phyloP scores from a whole-genome alignment of 371 early-diverging fungal genomes.

The Lichtheimia ramosa region DNA sequence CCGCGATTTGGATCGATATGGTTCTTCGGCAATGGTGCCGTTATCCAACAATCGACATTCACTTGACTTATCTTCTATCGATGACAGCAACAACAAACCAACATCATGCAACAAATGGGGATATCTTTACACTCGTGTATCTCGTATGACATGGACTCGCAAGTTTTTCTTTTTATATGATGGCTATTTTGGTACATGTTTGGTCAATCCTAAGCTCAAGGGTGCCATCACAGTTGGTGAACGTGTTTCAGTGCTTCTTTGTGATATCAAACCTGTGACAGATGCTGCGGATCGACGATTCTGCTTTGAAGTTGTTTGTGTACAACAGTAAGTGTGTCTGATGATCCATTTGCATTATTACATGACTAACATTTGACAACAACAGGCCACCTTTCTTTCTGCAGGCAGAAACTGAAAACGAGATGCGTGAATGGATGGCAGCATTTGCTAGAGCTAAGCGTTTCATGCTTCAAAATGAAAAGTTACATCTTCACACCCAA shows the following conservation, averaged over 20 bases:
- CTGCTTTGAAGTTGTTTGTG: slow-evolving; percentile 74
- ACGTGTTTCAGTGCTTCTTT: slow-evolving; percentile 61
- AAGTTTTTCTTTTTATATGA: slow-evolving; percentile 65
- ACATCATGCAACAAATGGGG: slow-evolving; percentile 34
- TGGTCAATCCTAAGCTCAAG: slow-evolving; percentile 48
- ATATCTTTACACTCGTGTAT: slow-evolving; percentile 34
- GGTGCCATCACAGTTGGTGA: slow-evolving; percentile 59
- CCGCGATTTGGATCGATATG: slow-evolving; percentile 34
- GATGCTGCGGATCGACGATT: slow-evolving; percentile 63
- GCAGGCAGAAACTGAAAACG: slow-evolving; percentile 74
- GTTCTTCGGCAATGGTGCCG: slow-evolving; percentile 6
- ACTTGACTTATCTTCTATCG: slow-evolving; percentile 22
- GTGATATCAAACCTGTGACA: slow-evolving; percentile 52
- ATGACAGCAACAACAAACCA: not conserved
- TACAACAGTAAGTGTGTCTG: slow-evolving; percentile 55
- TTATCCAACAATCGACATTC: slow-evolving; percentile 26
- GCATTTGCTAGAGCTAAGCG: slow-evolving; percentile 66
- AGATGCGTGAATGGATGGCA: slow-evolving; percentile 68
- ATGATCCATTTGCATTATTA: not conserved
- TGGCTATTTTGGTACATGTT: slow-evolving; percentile 57
- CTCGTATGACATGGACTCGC: slow-evolving; percentile 45
- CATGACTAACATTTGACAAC: not conserved
- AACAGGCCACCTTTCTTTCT: slow-evolving; percentile 48
- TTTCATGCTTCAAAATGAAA: slow-evolving; percentile 25
- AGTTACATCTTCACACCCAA: slow-evolving; percentile 7